These are phyloP conservation scores for Hamigera avellanea DNA, from an alignment of 495 filamentous ascomycete genomes.

Conservation along the genomic window DNA sequence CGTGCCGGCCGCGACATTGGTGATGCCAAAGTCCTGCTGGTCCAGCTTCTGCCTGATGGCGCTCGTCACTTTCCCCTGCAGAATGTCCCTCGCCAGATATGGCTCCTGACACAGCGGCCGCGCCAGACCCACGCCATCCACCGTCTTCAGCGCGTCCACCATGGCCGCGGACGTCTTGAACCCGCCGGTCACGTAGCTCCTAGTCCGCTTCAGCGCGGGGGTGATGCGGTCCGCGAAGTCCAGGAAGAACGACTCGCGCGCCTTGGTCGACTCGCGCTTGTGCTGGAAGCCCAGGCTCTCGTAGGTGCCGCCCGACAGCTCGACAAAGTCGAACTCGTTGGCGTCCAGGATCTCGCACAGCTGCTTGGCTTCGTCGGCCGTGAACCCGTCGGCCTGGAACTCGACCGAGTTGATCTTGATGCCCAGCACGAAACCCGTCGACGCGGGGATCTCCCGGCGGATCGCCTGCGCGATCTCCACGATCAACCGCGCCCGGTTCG, in stretches of 20 bases:
- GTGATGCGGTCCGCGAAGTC: slow-evolving; percentile 52
- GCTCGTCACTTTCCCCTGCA: slow-evolving; percentile 30
- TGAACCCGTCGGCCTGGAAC: slow-evolving; percentile 50
- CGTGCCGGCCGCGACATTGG: slow-evolving; percentile 32
- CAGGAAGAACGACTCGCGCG: slow-evolving; percentile 54
- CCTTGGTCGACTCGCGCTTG: slow-evolving; percentile 39
- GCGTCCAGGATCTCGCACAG: slow-evolving; percentile 46
- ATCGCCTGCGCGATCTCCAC: slow-evolving; percentile 40
- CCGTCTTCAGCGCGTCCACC: slow-evolving; percentile 43
- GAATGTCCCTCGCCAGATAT: slow-evolving; percentile 34
- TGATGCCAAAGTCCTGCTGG: slow-evolving; percentile 32
- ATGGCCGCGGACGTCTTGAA: slow-evolving; percentile 49
- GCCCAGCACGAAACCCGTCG: slow-evolving; percentile 55
- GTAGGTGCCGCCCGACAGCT: slow-evolving; percentile 55
- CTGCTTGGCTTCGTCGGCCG: slow-evolving; percentile 41
- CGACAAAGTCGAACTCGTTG: slow-evolving; percentile 47
- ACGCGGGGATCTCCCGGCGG: slow-evolving; percentile 44
- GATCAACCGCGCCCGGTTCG: slow-evolving; percentile 45
- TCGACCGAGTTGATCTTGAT: slow-evolving; percentile 63
- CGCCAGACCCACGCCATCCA: slow-evolving; percentile 47
- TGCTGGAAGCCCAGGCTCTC: slow-evolving; percentile 42
- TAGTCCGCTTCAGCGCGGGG: slow-evolving; percentile 40
- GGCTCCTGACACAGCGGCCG: slow-evolving; percentile 43
- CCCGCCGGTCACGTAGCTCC: slow-evolving; percentile 51
- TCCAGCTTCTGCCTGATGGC: slow-evolving; percentile 35